Evolutionary conservation across 257 asterid genomes (phyloP).

Genomic region (Jacaranda mimosifolia): DNA sequence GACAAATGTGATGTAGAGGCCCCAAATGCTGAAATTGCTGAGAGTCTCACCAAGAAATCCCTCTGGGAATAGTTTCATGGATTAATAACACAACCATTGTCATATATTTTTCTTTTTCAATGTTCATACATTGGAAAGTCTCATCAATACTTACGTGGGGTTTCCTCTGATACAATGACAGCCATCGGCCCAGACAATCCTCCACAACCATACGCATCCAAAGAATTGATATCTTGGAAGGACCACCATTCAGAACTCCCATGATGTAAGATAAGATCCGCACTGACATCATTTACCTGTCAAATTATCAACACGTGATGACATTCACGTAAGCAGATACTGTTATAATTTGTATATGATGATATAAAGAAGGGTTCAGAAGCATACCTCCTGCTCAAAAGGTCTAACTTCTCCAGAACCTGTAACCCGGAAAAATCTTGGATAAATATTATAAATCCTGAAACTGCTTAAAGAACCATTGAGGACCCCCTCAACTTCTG

Average conservation of each 20-base stretch:
- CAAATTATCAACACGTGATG: slow-evolving; percentile 27
- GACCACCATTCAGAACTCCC: slow-evolving; percentile 91
- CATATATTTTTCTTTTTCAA: not conserved
- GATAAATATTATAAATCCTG: slow-evolving; percentile 69
- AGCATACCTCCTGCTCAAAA: slow-evolving; percentile 81
- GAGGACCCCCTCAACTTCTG: slow-evolving; percentile 75
- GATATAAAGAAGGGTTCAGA: slow-evolving; percentile 9
- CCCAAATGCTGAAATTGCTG: slow-evolving; percentile 99
- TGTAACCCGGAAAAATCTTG: slow-evolving; percentile 90
- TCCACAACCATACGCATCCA: slow-evolving; percentile 64
- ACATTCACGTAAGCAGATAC: too few species aligned
- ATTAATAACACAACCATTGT: slow-evolving; percentile 24
- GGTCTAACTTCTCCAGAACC: slow-evolving; percentile 97
- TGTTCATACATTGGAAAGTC: not conserved
- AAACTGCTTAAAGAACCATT: slow-evolving; percentile 84
- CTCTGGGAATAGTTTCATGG: slow-evolving; percentile 60
- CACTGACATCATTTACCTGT: slow-evolving; percentile 79
- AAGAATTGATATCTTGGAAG: slow-evolving; percentile 70
- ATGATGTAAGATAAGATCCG: slow-evolving; percentile 77
- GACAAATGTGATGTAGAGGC: slow-evolving; percentile 96
- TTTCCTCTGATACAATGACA: slow-evolving; percentile 94
- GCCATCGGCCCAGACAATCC: slow-evolving; percentile 94
- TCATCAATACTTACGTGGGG: slow-evolving; percentile 80
- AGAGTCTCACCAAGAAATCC: slow-evolving; percentile 99
- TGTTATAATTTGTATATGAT: not conserved